These are phyloP conservation scores for Neocatenulostroma microsporum DNA, from an alignment of 2,329 filamentous ascomycete genomes.

Conservation along the genomic window DNA sequence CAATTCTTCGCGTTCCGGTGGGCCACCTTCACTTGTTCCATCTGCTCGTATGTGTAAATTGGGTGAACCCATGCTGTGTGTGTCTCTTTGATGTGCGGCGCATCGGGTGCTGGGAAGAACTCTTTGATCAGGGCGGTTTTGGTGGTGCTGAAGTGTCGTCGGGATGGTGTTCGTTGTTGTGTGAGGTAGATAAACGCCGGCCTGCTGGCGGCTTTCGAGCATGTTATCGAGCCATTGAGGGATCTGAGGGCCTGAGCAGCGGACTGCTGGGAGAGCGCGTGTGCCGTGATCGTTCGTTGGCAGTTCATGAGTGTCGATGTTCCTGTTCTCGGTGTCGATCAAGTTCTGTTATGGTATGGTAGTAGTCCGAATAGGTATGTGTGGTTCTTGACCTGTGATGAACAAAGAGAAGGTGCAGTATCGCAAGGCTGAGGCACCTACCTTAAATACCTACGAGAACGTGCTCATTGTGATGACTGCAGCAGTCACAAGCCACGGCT, in stretches of 20 bases:
- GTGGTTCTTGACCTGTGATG: neutral
- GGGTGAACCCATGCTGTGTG: constrained; percentile 45
- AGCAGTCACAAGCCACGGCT: no score
- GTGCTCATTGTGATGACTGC: no score
- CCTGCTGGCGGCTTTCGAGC: constrained; percentile 21
- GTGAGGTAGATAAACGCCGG: constrained; percentile 30
- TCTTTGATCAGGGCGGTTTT: constrained; percentile 32
- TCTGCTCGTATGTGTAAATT: constrained; percentile 67
- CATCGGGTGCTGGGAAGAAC: constrained; percentile 41
- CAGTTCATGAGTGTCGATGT: constrained; percentile 19
- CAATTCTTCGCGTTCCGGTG: constrained; percentile 66
- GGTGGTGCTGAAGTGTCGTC: constrained; percentile 37
- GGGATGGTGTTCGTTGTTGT: constrained; percentile 16
- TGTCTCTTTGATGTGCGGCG: constrained; percentile 39
- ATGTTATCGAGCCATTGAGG: constrained; percentile 26
- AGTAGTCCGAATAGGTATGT: neutral
- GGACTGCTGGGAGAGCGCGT: constrained; percentile 29
- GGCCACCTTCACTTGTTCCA: constrained; percentile 63
- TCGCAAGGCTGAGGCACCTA: no score
- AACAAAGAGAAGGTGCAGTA: constrained; percentile 2
- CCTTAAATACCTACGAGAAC: no score
- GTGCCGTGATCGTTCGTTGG: constrained; percentile 17
- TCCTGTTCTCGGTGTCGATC: neutral
- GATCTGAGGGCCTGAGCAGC: constrained; percentile 32
- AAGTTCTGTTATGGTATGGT: neutral